Conservation (phyloP, 2,329 filamentous ascomycete genomes). For the Sphaerulina musiva region DNA sequence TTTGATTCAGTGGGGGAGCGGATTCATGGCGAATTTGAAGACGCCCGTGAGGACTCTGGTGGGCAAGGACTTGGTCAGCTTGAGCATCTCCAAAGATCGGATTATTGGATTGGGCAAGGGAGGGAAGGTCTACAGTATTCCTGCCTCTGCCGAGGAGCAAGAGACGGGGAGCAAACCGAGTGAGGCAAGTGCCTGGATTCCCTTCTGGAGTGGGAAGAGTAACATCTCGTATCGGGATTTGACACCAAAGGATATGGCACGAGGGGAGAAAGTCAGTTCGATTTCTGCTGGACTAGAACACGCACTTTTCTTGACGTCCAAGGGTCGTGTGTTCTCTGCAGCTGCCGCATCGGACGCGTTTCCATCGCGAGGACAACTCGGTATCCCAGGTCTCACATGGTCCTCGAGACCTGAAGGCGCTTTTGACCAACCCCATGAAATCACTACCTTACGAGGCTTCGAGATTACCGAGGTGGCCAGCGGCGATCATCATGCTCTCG, state of each 20-base stretch:
- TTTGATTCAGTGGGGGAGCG: conserved; percentile 83
- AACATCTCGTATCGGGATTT: conserved; percentile 66
- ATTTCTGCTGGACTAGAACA: conserved; percentile 79
- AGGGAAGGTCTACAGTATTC: conserved; percentile 78
- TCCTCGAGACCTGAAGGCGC: conserved; percentile 65
- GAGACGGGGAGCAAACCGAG: conserved; percentile 54
- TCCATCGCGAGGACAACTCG: conserved; percentile 78
- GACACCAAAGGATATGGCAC: conserved; percentile 56
- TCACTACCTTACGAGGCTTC: conserved; percentile 63
- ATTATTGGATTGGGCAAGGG: conserved; percentile 69
- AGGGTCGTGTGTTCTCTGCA: conserved; percentile 81
- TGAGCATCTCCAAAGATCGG: conserved; percentile 73
- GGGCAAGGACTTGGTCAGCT: conserved; percentile 71
- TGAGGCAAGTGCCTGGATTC: conserved; percentile 61
- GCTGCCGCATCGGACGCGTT: conserved; percentile 72
- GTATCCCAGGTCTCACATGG: conserved; percentile 77
- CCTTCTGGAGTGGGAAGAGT: conserved; percentile 59
- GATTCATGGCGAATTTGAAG: conserved; percentile 59
- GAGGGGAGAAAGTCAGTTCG: conserved; percentile 66
- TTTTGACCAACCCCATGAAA: conserved; percentile 76
- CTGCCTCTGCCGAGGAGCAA: conserved; percentile 68
- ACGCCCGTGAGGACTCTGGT: conserved; percentile 65
- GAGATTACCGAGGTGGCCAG: conserved; percentile 69
- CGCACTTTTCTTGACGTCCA: conserved; percentile 73
- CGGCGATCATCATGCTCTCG: conserved; percentile 81